These are phyloP conservation scores for Auriscalpium orientale DNA, from an alignment of 768 basidiomycete genomes.

Conservation along the genomic window DNA sequence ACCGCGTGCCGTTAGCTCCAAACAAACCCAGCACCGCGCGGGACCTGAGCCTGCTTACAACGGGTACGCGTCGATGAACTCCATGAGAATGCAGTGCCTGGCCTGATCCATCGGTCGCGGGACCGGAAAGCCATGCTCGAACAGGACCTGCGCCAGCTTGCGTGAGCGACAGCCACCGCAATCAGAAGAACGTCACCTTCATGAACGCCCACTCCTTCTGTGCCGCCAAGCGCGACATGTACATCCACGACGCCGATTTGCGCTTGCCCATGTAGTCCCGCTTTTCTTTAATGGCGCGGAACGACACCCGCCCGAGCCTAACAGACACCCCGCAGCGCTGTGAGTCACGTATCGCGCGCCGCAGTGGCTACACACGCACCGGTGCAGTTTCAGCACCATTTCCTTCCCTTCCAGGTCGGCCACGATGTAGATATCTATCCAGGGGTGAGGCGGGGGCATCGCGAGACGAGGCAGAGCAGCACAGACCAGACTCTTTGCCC, in stretches of 20 bases:
- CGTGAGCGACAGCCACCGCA: too few relatives aligned
- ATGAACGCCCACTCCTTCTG: constrained; percentile 99
- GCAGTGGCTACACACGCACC: constrained; percentile 38
- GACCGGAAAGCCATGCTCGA: constrained; percentile 90
- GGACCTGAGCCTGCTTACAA: constrained; percentile 46
- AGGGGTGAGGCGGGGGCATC: not conserved
- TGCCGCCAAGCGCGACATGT: constrained; percentile 93
- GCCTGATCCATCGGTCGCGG: constrained; percentile 92
- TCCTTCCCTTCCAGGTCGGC: constrained; percentile 78
- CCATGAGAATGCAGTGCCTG: constrained; percentile 94
- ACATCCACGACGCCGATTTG: constrained; percentile 98
- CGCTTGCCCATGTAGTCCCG: constrained; percentile 94
- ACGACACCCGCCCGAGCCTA: constrained; percentile 95
- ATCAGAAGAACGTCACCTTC: constrained; percentile 51
- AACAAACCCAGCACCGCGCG: not conserved
- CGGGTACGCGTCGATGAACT: constrained; percentile 90
- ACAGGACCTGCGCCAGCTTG: constrained; percentile 54
- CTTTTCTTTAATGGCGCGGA: constrained; percentile 93
- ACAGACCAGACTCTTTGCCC: constrained; percentile 90
- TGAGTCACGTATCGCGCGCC: not conserved
- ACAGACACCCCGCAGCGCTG: not conserved
- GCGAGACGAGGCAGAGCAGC: not conserved
- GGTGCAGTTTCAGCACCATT: constrained; percentile 89
- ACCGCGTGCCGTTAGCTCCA: not conserved
- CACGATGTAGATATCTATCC: constrained; percentile 80